phyloP scores from a whole-genome alignment of 2,329 filamentous ascomycete genomes.

The Didymosphaeria variabile region DNA sequence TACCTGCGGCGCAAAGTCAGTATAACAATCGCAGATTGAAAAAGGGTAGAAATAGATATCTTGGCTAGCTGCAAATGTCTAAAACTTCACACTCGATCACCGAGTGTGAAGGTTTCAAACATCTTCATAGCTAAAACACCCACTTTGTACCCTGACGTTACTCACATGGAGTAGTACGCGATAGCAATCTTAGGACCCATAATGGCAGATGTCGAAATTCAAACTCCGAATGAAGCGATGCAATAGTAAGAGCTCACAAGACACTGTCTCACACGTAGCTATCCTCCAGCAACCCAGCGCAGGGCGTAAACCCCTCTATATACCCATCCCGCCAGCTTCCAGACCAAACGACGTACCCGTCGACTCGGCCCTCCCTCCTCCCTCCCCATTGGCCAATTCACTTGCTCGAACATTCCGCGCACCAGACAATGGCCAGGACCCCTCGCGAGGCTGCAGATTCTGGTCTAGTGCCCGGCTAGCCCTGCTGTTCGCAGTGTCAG shows the following conservation, averaged over 20 bases:
- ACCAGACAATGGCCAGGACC: background rate
- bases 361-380: background rate
- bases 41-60: too few relatives aligned
- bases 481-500: background rate
- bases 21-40: too few relatives aligned
- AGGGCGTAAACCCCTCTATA: slow-evolving; percentile 5
- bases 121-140: too few relatives aligned
- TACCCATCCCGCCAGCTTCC: slow-evolving; percentile 9
- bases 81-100: too few relatives aligned
- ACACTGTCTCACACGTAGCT: background rate
- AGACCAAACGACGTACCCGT: background rate
- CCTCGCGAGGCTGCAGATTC: background rate
- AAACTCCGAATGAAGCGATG: background rate
- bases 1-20: slow-evolving; percentile 19
- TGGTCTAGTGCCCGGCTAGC: background rate
- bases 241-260: background rate
- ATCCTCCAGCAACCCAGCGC: background rate
- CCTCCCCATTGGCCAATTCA: slow-evolving; percentile 1
- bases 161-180: slow-evolving; percentile 66
- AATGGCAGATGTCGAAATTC: slow-evolving; percentile 21
- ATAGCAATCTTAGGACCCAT: slow-evolving; percentile 95
- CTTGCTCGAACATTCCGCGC: background rate
- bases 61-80: too few relatives aligned
- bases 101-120: too few relatives aligned
- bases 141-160: too few relatives aligned